Conservation (phyloP, 768 basidiomycete genomes). For the Rhizopogon rudus region DNA sequence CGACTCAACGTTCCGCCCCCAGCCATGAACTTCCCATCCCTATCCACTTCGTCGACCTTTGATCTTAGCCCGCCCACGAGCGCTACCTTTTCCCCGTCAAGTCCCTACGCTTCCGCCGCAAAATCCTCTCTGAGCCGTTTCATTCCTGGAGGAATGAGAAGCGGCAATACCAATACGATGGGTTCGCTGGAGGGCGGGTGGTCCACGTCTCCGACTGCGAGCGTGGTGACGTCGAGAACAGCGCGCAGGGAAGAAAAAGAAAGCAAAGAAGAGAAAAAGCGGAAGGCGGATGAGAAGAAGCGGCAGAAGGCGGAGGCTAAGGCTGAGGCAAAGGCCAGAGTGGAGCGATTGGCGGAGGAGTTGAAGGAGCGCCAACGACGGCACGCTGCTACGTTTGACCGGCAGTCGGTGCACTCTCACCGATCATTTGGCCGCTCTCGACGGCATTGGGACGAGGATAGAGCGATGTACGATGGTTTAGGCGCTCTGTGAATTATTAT, state of each 20-base stretch:
- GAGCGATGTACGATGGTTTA: slow-evolving; percentile 30
- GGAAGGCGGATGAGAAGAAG: slow-evolving; percentile 38
- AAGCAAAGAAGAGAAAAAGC: slow-evolving; percentile 36
- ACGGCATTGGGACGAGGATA: slow-evolving; percentile 16
- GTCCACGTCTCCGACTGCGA: slow-evolving; percentile 16
- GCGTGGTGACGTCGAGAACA: slow-evolving; percentile 3
- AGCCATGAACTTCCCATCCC: slow-evolving; percentile 10
- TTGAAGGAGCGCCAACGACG: slow-evolving; percentile 36
- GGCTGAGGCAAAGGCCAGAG: slow-evolving; percentile 33
- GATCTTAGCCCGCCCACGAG: slow-evolving; percentile 4
- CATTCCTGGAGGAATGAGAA: slow-evolving; percentile 19
- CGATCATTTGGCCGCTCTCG: slow-evolving; percentile 15
- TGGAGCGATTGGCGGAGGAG: slow-evolving; percentile 39
- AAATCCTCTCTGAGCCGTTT: slow-evolving; percentile 24
- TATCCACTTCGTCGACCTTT: slow-evolving; percentile 8
- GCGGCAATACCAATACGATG: slow-evolving; percentile 1
- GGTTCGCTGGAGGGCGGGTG: slow-evolving; percentile 5
- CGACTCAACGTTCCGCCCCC: slow-evolving; percentile 24
- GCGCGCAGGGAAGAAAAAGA: slow-evolving; percentile 21
- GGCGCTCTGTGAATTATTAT: slow-evolving; percentile 14
- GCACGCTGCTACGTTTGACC: slow-evolving; percentile 23
- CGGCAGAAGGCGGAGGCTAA: slow-evolving; percentile 38
- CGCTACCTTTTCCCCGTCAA: not conserved
- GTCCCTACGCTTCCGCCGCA: slow-evolving; percentile 1
- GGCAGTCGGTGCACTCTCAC: slow-evolving; percentile 24